Evolutionary conservation across 2,329 filamentous ascomycete genomes (phyloP).

Genomic region (Aspergillus texensis): DNA sequence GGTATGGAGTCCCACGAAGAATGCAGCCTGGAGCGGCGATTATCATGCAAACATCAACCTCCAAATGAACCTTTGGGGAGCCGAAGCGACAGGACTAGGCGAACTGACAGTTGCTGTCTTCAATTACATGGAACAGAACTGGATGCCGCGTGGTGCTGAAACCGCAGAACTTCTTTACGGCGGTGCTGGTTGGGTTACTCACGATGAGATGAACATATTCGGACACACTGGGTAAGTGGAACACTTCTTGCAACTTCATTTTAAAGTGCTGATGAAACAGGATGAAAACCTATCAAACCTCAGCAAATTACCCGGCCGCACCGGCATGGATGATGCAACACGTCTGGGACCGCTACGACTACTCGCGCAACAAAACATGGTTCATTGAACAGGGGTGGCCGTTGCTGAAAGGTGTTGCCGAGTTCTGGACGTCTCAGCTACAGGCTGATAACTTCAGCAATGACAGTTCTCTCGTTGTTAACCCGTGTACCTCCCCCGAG

Average conservation of each 20-base stretch:
- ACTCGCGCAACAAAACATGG: constrained; percentile 54
- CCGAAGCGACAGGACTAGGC: constrained; percentile 56
- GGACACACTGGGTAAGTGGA: constrained; percentile 51
- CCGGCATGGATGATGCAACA: constrained; percentile 64
- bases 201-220: constrained; percentile 62
- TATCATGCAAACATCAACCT: constrained; percentile 64
- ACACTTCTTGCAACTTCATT: not conserved
- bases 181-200: constrained; percentile 58
- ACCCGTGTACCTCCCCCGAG: constrained; percentile 63
- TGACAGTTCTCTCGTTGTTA: constrained; percentile 58
- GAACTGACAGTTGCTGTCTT: constrained; percentile 51
- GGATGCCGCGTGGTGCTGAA: constrained; percentile 56
- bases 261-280: constrained; percentile 2
- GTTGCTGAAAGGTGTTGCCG: constrained; percentile 55
- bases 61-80: constrained; percentile 64
- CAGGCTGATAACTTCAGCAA: constrained; percentile 53
- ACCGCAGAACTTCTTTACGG: constrained; percentile 58
- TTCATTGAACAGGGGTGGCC: constrained; percentile 52
- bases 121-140: constrained; percentile 57
- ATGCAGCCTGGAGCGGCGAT: constrained; percentile 56
- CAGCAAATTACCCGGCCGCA: constrained; percentile 43
- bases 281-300: constrained; percentile 49
- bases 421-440: constrained; percentile 61
- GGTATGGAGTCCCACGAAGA: constrained; percentile 51
- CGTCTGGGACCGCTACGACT: constrained; percentile 60